Evolutionary conservation across 2,329 filamentous ascomycete genomes (phyloP).

Genomic region (Aspergillus hiratsukae): DNA sequence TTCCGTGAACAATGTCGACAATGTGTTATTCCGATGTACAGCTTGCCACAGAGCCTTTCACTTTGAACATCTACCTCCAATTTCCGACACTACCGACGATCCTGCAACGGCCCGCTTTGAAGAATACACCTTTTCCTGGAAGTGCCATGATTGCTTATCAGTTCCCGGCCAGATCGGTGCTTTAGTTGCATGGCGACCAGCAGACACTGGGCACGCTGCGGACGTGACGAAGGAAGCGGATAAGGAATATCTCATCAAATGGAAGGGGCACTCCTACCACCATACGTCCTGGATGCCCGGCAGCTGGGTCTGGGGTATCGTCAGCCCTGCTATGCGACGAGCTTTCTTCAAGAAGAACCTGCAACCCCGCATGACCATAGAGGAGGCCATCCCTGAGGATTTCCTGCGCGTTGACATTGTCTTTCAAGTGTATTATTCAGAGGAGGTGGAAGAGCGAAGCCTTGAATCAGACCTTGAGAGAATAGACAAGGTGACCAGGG

Average conservation of each 20-base stretch:
- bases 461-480: constrained; percentile 67
- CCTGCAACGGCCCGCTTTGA: constrained; percentile 60
- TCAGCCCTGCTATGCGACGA: constrained; percentile 59
- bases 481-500: constrained; percentile 66
- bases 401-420: constrained; percentile 83
- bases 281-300: constrained; percentile 84
- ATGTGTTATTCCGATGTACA: constrained; percentile 78
- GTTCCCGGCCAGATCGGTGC: constrained; percentile 63
- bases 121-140: constrained; percentile 72
- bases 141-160: constrained; percentile 71
- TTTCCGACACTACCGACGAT: constrained; percentile 10
- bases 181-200: constrained; percentile 85
- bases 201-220: constrained; percentile 51
- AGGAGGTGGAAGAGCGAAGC: constrained; percentile 52
- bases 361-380: constrained; percentile 63
- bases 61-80: constrained; percentile 69
- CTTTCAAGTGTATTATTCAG: constrained; percentile 70
- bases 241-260: constrained; percentile 92
- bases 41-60: constrained; percentile 77
- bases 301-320: constrained; percentile 77
- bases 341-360: constrained; percentile 66
- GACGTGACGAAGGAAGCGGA: constrained; percentile 64
- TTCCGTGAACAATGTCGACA: constrained; percentile 69
- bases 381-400: constrained; percentile 83
- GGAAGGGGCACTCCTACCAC: constrained; percentile 74